Base-by-base conservation (phyloP, 1,139 yeast genomes). In the Yamadazyma spencermartinsiae region DNA sequence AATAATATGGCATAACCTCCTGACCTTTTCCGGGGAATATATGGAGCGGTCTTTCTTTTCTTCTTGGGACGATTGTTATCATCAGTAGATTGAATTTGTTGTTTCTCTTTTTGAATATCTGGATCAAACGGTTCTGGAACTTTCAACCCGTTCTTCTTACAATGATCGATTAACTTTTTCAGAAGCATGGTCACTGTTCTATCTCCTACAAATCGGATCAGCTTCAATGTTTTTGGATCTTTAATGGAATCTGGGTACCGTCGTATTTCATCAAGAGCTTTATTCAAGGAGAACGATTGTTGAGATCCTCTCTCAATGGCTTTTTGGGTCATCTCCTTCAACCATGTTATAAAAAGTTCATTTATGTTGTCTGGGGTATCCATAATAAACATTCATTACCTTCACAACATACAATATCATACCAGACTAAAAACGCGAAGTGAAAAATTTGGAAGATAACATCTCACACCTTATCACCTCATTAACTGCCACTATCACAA, bases 1-100 rank as follows among this genome's bases (percentile, higher is more conserved):
- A 89, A 49, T 27, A 92, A 53, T 5, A 92, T 85, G 0, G 95
- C 96, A 62, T 86, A 92, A 0, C 89, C 94, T 0, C 98, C 97
- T 0, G 95, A 80, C 30, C 94, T 66, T 45, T 79, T 80, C 33
- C 74, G 72, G 1, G 98, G 98, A 0, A 90, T 74, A 56, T 87
- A 92, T 31, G 33, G 31, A 6, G 42, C 20, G 61, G 65, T 41
- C 71, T 66, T 38, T 60, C 39, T 52, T 56, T 42, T 52, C 25
- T 37, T 25, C 13, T 29, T 29, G 6, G 43, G 47, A 4, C 33
- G 36, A 2, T 37, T 39, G 10, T 36, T 41, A 3, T 42, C 13
- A 13, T 26, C 11, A 13, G 16, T 40, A 10, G 38, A 12, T n/a
- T 35, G 35, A 7, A 14, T 14, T 30, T 33, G 39, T 12, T 45